Evolutionary conservation across 2,329 filamentous ascomycete genomes (phyloP).

Genomic region (Xylariaceae sp.): DNA sequence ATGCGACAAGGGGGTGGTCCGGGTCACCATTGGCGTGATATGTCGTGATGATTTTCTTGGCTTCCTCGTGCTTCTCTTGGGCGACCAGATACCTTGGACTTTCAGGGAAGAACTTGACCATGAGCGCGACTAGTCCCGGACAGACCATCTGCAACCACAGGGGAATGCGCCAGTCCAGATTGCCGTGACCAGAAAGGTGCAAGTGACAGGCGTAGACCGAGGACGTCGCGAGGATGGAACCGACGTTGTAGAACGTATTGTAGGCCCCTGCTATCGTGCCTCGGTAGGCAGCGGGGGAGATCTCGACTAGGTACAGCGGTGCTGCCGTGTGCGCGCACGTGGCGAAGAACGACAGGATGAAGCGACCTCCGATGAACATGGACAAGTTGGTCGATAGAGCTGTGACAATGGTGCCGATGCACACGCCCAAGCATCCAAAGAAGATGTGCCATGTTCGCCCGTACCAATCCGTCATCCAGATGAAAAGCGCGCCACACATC

Average conservation of each 20-base stretch:
- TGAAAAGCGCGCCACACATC: conserved; percentile 38
- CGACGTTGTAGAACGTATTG: conserved; percentile 38
- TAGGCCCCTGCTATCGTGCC: conserved; percentile 54
- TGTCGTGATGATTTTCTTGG: conserved; percentile 32
- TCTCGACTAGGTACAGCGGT: conserved; percentile 57
- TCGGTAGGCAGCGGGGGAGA: conserved; percentile 54
- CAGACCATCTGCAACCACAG: conserved; percentile 31
- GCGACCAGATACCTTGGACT: conserved; percentile 32
- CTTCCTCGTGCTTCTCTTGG: conserved; percentile 29
- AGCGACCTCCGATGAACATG: conserved; percentile 49
- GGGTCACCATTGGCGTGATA: conserved; percentile 39
- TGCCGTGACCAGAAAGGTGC: conserved; percentile 19
- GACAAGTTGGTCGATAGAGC: conserved; percentile 38
- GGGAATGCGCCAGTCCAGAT: conserved; percentile 30
- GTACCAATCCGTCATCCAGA: conserved; percentile 40
- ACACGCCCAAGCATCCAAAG: conserved; percentile 42
- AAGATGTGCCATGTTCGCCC: conserved; percentile 39
- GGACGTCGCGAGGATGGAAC: conserved; percentile 28
- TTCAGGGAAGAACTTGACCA: conserved; percentile 32
- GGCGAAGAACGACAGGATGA: conserved; percentile 49
- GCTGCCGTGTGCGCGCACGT: conserved; percentile 52
- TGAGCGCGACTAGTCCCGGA: conserved; percentile 23
- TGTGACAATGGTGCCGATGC: conserved; percentile 46
- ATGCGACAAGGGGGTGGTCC: conserved; percentile 33
- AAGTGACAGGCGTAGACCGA: conserved; percentile 28